phyloP scores from a whole-genome alignment of 164 flowering plant species.

The Magnolia kwangsiensis region DNA sequence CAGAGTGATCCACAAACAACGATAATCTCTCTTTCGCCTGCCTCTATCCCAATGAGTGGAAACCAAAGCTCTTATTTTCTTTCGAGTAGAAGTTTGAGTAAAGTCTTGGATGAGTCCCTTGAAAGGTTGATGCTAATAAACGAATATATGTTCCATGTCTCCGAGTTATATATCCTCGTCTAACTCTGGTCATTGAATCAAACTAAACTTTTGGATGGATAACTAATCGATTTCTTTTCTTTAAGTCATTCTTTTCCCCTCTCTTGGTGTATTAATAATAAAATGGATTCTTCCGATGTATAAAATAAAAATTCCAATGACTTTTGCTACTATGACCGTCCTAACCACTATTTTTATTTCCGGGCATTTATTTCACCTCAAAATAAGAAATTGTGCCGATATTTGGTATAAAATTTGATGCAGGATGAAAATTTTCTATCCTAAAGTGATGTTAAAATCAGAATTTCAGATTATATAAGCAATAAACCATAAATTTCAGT shows the following conservation, averaged over 20 bases:
- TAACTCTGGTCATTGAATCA: slow-evolving; percentile 7
- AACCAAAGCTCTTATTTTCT: slow-evolving; percentile 6
- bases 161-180: not conserved
- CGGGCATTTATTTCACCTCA: too few relatives aligned
- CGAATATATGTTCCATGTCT: not conserved
- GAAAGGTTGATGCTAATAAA: slow-evolving; percentile 3
- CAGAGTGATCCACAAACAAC: not conserved
- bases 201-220: not conserved
- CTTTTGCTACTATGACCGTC: too few relatives aligned
- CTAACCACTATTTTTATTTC: too few relatives aligned
- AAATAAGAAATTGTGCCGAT: too few relatives aligned
- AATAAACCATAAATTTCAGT: too few relatives aligned
- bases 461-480: too few relatives aligned
- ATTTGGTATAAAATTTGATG: too few relatives aligned
- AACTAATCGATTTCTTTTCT: slow-evolving; percentile 5
- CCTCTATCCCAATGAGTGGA: slow-evolving; percentile 2
- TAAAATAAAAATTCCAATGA: too few relatives aligned
- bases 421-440: too few relatives aligned
- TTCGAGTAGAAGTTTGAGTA: not conserved
- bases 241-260: not conserved
- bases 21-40: slow-evolving; percentile 3
- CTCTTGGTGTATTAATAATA: too few relatives aligned
- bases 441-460: too few relatives aligned
- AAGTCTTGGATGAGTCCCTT: slow-evolving; percentile 1
- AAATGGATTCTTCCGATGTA: too few relatives aligned